Conservation (phyloP, 352 stramenopile species). For the Saprolegnia diclina region DNA sequence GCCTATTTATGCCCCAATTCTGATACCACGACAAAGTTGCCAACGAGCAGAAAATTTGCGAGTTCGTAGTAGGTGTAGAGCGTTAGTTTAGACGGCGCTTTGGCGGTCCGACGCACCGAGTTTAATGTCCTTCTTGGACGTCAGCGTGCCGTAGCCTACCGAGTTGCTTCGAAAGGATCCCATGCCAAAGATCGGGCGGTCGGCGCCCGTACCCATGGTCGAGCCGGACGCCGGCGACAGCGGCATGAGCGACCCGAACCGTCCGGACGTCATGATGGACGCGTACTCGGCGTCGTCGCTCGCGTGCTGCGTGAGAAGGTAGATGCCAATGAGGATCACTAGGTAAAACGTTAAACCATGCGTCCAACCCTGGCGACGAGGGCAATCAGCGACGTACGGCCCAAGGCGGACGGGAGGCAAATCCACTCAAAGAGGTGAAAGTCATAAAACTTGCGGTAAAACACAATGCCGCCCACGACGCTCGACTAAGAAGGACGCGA, state of each 20-base stretch:
- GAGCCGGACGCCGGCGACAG: slow-evolving; percentile 49
- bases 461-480: slow-evolving; percentile 75
- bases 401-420: slow-evolving; percentile 63
- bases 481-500: slow-evolving; percentile 48
- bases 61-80: not conserved
- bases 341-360: not conserved
- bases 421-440: slow-evolving; percentile 80
- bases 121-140: too few relatives aligned
- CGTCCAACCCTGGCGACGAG: not conserved
- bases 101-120: too few relatives aligned
- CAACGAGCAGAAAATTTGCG: too few relatives aligned
- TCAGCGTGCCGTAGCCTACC: not conserved
- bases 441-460: slow-evolving; percentile 77
- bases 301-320: slow-evolving; percentile 70
- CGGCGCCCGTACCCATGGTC: not conserved
- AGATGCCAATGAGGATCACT: slow-evolving; percentile 84
- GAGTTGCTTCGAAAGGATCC: slow-evolving; percentile 20
- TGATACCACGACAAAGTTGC: too few relatives aligned
- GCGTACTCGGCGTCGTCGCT: slow-evolving; percentile 45
- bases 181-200: slow-evolving; percentile 10
- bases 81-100: too few relatives aligned
- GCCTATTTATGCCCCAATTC: too few relatives aligned
- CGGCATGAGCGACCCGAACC: slow-evolving; percentile 78
- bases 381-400: slow-evolving; percentile 54
- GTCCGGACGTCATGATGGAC: slow-evolving; percentile 51